Percentiles rank a stretch among this genome's conserved stretches.
Evolutionary conservation across 352 stramenopile genomes (phyloP).

Genomic region (Phytophthora brassicae): DNA sequence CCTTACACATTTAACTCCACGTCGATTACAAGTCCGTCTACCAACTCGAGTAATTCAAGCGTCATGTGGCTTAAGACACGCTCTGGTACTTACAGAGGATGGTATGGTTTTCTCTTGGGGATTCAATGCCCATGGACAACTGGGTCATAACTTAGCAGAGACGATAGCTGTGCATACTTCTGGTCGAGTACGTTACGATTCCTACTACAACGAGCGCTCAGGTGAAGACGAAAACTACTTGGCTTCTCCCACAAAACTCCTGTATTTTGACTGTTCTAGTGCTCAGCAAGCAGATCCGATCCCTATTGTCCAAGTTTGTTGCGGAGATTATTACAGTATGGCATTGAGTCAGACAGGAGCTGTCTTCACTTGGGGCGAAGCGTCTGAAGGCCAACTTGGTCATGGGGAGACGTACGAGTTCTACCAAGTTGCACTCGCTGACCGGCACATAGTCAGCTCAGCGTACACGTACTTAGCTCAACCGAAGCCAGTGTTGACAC

Average conservation of each 20-base stretch:
- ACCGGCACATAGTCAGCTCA: conserved; percentile 64
- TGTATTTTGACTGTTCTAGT: conserved; percentile 63
- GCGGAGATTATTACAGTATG: conserved; percentile 74
- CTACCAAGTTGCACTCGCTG: conserved; percentile 67
- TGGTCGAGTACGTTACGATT: conserved; percentile 34
- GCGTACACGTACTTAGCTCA: conserved; percentile 68
- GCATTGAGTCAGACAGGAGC: conserved; percentile 61
- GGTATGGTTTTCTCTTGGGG: conserved; percentile 76
- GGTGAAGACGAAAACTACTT: conserved; percentile 51
- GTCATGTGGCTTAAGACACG: conserved; percentile 63
- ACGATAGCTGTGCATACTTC: conserved; percentile 50
- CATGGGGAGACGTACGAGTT: conserved; percentile 53
- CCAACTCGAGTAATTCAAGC: neutral
- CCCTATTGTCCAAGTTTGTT: conserved; percentile 49
- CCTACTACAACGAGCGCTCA: conserved; percentile 56
- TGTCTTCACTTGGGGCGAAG: conserved; percentile 78
- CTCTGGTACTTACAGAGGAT: conserved; percentile 48
- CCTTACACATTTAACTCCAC: conserved; percentile 26
- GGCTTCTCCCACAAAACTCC: conserved; percentile 40
- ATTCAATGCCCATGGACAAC: conserved; percentile 78
- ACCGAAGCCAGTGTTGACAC: conserved; percentile 57
- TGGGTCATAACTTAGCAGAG: conserved; percentile 55
- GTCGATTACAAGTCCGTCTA: conserved; percentile 37
- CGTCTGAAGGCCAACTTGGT: conserved; percentile 69
- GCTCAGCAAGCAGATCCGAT: conserved; percentile 70